phyloP scores from a whole-genome alignment of 805 yeast genomes.

The Metschnikowia kunwiensis region DNA sequence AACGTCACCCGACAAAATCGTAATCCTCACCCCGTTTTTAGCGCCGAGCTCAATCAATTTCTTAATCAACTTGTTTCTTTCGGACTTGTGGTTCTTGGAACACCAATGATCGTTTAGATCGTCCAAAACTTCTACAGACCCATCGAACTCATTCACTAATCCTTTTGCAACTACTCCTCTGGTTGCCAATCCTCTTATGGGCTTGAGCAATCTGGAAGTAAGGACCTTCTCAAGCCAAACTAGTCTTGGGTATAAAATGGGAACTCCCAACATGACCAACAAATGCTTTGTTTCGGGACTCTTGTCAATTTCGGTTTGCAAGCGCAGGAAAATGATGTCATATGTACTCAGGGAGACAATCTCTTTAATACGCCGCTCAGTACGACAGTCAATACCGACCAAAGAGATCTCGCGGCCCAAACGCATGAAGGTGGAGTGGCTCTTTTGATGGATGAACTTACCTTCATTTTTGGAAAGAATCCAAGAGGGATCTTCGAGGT shows the following conservation, averaged over 20 bases:
- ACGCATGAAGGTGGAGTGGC: constrained; percentile 69
- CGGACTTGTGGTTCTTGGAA: constrained; percentile 78
- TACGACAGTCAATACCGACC: constrained; percentile 87
- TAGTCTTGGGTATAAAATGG: constrained; percentile 89
- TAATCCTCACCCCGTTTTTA: constrained; percentile 61
- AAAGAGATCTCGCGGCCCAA: constrained; percentile 72
- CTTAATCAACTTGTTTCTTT: constrained; percentile 68
- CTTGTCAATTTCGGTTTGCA: constrained; percentile 52
- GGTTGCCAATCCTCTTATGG: constrained; percentile 57
- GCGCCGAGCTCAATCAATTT: constrained; percentile 66
- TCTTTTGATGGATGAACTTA: constrained; percentile 62
- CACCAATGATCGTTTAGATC: constrained; percentile 98
- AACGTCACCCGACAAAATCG: constrained; percentile 90
- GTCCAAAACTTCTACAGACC: constrained; percentile 85
- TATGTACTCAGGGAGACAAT: constrained; percentile 59
- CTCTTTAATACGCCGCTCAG: constrained; percentile 70
- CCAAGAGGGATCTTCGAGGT: constrained; percentile 51
- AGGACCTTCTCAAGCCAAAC: constrained; percentile 85
- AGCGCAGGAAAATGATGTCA: constrained; percentile 54
- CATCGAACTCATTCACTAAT: constrained; percentile 87
- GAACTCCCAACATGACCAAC: constrained; percentile 85
- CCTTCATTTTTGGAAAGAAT: constrained; percentile 57
- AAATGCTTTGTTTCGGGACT: constrained; percentile 68
- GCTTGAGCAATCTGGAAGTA: constrained; percentile 55
- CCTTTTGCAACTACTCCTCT: constrained; percentile 63